Evolutionary conservation across 768 basidiomycete species (phyloP), one percentile per base, ranked within the genome.

Genomic region (Leccinum truebloodii): DNA sequence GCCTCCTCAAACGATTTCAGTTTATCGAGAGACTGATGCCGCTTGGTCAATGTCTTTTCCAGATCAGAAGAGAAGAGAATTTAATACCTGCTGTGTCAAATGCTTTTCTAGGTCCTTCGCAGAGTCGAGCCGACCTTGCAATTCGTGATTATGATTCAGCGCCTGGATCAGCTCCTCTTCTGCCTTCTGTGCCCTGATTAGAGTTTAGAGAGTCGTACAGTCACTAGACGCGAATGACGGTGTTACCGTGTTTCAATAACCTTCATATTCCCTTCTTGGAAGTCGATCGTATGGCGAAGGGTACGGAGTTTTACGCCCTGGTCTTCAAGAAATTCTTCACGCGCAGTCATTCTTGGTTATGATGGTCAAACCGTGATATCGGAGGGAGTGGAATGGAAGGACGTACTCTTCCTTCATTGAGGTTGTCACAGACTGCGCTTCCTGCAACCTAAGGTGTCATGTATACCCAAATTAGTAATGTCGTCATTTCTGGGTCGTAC

Each of bases 351-450:
- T 58, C 73, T 74, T 55, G 34, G 52, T n/a, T 34, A 55, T 50
- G 54, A 44, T 24, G 26, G 57, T 65, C 26, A 73, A 39, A 35
- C 54, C 18, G 28, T 60, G 57, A 63, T 58, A 57, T 59, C 52
- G 49, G n/a, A 41, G 48, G 44, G 51, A 54, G 20, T 57, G 55
- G 61, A 66, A 67, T 66, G 65, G 71, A 73, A 71, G 59, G 50
- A 39, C 62, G 2, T 50, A 74, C 73, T 74, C 69, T 61, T 73
- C 73, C 62, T 26, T 72, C 74, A 73, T 65, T 44, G 73, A 70
- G 20, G 60, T 14, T 54, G 72, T 63, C 52, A 59, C 44, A 24
- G 69, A 69, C 49, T 69, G 69, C 22, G 62, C 62, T 59, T 73
- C 73, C 56, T 72, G 63, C 34, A 72, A 55, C 20, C 73, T 73